Base-by-base conservation (phyloP, 495 filamentous ascomycete genomes). In the Daldinia concentrica region DNA sequence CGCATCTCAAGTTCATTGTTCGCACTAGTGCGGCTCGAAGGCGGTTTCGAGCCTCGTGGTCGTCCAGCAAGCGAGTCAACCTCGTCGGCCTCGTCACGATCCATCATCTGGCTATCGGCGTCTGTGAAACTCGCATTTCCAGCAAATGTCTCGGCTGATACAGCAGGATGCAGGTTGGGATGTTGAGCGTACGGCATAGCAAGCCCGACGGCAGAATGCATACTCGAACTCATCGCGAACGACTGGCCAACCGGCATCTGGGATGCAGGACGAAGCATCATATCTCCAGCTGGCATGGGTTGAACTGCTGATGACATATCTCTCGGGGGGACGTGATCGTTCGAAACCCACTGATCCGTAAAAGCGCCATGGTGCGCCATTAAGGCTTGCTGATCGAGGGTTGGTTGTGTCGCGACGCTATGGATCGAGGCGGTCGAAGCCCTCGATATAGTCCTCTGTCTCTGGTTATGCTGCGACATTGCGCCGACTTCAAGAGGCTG, bases 1-100 rank as follows among this genome's bases (percentile, higher is more conserved):
- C 94, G 89, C 82, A 99, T 87, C 76, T 99, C 95, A 51, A 92
- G 86, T 72, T 99, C 95, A 78, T 97, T 97, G 32, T 93, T 93
- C 3, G 93, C 88, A 26, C 88, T 94, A 0, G 91, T 88, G 39
- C 82, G 74, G 37, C 85, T 88, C 4, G 90, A 89, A 1, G 86
- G 85, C 61, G 90, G 88, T 80, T 91, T 94, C 6, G 77, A 59
- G 22, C 81, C 81, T 11, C 87, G 86, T 8, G 58, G n/a, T 12
- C 29, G 57, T 2, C 43, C 69, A 22, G 37, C 45, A n/a, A 87
- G 82, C n/a, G 83, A 82, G 66, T 92, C 91, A 0, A 82, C 86
- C 36, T 89, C 84, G 19, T 90, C 87, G 48, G 87, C 88, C 7
- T 91, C 90, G 24, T 94, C 90, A 50, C 86, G 82, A 17, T 92